phyloP scores from a whole-genome alignment of 345 rosid genomes.

The Crucihimalaya himalaica region DNA sequence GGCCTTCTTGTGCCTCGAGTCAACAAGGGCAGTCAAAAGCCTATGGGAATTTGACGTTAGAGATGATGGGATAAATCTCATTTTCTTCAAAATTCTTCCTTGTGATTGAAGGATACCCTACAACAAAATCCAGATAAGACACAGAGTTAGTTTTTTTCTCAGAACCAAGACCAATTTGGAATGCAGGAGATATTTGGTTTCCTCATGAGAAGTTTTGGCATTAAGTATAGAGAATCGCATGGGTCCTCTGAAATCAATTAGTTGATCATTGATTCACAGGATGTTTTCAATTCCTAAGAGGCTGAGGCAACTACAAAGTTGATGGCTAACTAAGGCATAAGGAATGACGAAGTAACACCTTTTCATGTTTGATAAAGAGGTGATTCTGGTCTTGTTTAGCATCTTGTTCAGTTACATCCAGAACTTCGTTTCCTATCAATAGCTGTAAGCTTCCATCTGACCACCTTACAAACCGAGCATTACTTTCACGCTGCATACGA shows the following conservation, averaged over 20 bases:
- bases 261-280: not conserved
- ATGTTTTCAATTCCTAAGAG: slow-evolving; percentile 1
- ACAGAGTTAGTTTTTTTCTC: slow-evolving; percentile 6
- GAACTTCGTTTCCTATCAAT: slow-evolving; percentile 95
- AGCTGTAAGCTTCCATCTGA: slow-evolving; percentile 98
- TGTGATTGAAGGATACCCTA: slow-evolving; percentile 99
- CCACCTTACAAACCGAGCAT: slow-evolving; percentile 99
- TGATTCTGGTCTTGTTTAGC: slow-evolving; percentile 90
- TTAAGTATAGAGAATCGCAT: not conserved
- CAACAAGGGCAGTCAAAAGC: slow-evolving; percentile 93
- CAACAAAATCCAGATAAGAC: slow-evolving; percentile 31
- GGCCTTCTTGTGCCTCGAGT: slow-evolving; percentile 81
- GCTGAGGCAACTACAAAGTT: slow-evolving; percentile 4
- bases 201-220: slow-evolving; percentile 1
- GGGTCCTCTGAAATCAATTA: slow-evolving; percentile 3
- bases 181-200: not conserved
- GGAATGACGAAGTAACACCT: slow-evolving; percentile 53
- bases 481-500: slow-evolving; percentile 77
- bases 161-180: not conserved
- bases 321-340: not conserved
- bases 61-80: slow-evolving; percentile 96
- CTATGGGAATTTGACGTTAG: slow-evolving; percentile 89
- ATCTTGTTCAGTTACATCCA: slow-evolving; percentile 92
- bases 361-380: slow-evolving; percentile 90
- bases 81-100: slow-evolving; percentile 89